Evolutionary conservation across 2,329 filamentous ascomycete genomes (phyloP), one percentile per base, ranked within the genome.

Genomic region (Aspergillus sergii): DNA sequence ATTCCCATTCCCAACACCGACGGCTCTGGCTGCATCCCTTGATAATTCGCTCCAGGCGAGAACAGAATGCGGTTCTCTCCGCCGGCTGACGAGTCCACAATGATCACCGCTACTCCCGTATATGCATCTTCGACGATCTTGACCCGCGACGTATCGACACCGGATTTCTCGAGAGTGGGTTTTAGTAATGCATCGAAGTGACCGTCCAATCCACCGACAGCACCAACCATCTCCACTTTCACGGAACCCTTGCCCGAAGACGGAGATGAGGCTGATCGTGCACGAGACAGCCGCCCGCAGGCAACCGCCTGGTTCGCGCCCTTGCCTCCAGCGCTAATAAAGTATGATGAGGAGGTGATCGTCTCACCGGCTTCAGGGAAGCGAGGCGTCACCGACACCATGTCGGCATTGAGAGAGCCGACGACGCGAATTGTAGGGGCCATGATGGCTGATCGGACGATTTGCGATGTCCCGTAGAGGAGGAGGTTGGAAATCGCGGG

Each of bases 291-390:
- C 66, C 94, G 91, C 57, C 90, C 91, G 79, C 91, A 93, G 28
- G 93, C 93, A 61, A 97, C 91, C 64, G 93, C 94, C 82, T 98
- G 94, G 82, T 98, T 98, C 64, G 94, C 93, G 67, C 94, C 94
- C 81, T 99, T 99, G 62, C 95, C 94, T 71, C 94, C 95, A 34
- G 91, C 89, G 50, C 91, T 93, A 41, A 90, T 92, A 73, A 85
- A 85, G 80, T 96, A 96, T 23, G 88, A 88, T 68, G 83, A 88
- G 55, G 92, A 87, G 2, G 91, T 94, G 58, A 98, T 85, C 3
- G 94, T 98, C 80, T 99, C 94, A 69, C 94, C 95, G 0, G 91
- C 89, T 1, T 85, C 81, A 1, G 95, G 94, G 66, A 97, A 88
- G 66, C 94, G 92, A 6, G 92, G 84, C 39, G 95, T 95, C 72